These are phyloP conservation scores for Salix arbutifolia DNA, from an alignment of 345 rosid species.

Conservation along the genomic window DNA sequence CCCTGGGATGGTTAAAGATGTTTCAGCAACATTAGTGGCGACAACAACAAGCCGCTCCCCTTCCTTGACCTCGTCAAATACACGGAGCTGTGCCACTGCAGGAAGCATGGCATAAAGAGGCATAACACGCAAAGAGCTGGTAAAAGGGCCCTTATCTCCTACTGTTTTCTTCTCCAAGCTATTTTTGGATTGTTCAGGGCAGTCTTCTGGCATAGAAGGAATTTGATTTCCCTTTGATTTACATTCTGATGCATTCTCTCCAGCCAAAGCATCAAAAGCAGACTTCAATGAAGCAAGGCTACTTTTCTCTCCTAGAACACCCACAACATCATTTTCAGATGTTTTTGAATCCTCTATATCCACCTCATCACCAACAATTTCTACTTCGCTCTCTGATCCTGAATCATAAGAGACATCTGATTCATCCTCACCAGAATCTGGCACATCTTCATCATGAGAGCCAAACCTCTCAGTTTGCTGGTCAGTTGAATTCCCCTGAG, in stretches of 20 bases:
- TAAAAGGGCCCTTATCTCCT: constrained; percentile 19
- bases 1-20: constrained; percentile 89
- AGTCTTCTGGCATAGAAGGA: constrained; percentile 17
- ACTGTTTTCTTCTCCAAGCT: constrained; percentile 18
- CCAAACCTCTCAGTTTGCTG: constrained; percentile 49
- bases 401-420: constrained; percentile 44
- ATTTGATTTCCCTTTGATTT: constrained; percentile 16
- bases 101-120: constrained; percentile 95
- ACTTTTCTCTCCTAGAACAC: constrained; percentile 35
- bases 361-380: constrained; percentile 36
- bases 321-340: constrained; percentile 27
- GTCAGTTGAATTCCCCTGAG: constrained; percentile 27
- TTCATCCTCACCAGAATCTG: constrained; percentile 40
- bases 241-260: constrained; percentile 27
- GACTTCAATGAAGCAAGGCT: constrained; percentile 60
- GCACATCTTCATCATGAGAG: constrained; percentile 50
- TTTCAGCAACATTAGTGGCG: constrained; percentile 97
- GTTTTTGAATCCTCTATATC: constrained; percentile 22
- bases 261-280: constrained; percentile 65
- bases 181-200: constrained; percentile 22
- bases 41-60: constrained; percentile 80
- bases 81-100: constrained; percentile 73
- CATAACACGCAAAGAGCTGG: constrained; percentile 48
- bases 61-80: constrained; percentile 72
- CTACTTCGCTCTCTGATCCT: constrained; percentile 66